A percentile compares a stretch with the other conserved stretches of the same genome.
Conservation (phyloP, 306 rosid species). For the Rubus parviflorus region DNA sequence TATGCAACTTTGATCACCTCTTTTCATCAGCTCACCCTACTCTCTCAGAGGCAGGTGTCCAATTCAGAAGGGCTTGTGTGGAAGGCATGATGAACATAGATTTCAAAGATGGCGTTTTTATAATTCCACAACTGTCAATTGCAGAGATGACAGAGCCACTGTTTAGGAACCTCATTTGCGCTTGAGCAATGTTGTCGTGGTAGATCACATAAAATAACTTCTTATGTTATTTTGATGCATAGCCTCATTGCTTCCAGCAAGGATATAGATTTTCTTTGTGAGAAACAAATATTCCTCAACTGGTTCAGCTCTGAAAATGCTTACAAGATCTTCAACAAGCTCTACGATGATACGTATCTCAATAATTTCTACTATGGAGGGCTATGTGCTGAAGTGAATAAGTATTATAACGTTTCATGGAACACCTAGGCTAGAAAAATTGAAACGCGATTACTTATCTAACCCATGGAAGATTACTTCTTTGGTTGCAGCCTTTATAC, state of each 20-base stretch:
- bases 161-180: slow-evolving; percentile 10
- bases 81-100: background rate
- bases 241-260: slow-evolving; percentile 2
- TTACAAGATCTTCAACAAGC: background rate
- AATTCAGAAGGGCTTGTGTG: background rate
- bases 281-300: background rate
- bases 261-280: slow-evolving; percentile 1
- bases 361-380: background rate
- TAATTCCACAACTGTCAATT: background rate
- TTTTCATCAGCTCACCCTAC: too few species aligned
- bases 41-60: background rate
- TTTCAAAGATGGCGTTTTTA: background rate
- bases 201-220: background rate
- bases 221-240: slow-evolving; percentile 11
- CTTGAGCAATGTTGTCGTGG: slow-evolving; percentile 15
- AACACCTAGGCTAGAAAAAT: background rate
- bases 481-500: background rate
- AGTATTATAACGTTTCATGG: background rate
- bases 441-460: slow-evolving; percentile 17
- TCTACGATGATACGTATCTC: slow-evolving; percentile 6
- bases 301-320: slow-evolving; percentile 15
- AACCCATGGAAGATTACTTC: slow-evolving; percentile 25
- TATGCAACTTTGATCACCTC: background rate
- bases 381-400: background rate
- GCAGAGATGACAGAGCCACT: background rate